Percentiles rank a stretch among this genome's conserved stretches.
Conservation (phyloP, 139 green algal species). For the Tetraselmis striata region DNA sequence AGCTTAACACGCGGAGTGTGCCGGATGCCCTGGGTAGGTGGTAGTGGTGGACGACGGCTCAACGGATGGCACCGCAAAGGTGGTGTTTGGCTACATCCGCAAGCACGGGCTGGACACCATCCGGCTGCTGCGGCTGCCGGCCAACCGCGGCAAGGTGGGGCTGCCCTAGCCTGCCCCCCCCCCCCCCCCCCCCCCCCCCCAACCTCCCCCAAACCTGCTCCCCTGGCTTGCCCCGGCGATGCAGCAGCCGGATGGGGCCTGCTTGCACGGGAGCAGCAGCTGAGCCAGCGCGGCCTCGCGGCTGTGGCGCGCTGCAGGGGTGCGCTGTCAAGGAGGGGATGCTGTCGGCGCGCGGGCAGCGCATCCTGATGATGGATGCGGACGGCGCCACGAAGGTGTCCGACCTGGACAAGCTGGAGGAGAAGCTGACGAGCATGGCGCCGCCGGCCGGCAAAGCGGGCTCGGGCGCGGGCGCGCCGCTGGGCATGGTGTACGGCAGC, state of each 20-base stretch:
- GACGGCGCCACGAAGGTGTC: conserved; percentile 78
- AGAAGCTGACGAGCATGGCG: conserved; percentile 24
- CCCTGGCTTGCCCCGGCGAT: too few relatives aligned
- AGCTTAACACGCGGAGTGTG: too few relatives aligned
- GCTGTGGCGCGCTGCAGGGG: conserved; percentile 26
- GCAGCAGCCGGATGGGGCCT: too few relatives aligned
- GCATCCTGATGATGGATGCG: conserved; percentile 83
- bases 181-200: too few relatives aligned
- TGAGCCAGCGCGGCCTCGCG: neutral
- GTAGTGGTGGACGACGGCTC: conserved; percentile 96
- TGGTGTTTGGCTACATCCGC: conserved; percentile 55
- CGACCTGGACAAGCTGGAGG: conserved; percentile 79
- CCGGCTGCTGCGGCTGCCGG: conserved; percentile 63
- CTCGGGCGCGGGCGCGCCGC: too few relatives aligned
- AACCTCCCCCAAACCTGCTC: too few relatives aligned
- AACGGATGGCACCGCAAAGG: conserved; percentile 62
- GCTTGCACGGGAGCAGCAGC: too few relatives aligned
- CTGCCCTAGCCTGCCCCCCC: too few relatives aligned
- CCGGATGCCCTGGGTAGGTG: too few relatives aligned
- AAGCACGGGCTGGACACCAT: conserved; percentile 69
- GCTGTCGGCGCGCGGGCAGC: conserved; percentile 59
- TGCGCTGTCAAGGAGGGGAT: conserved; percentile 64
- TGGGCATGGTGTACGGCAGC: conserved; percentile 50
- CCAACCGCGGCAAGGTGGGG: conserved; percentile 86
- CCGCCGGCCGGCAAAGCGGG: neutral